Percentiles rank a stretch among this genome's conserved stretches.
phyloP scores from a whole-genome alignment of 2,329 filamentous ascomycete genomes.

The Calonectria pauciramosa region DNA sequence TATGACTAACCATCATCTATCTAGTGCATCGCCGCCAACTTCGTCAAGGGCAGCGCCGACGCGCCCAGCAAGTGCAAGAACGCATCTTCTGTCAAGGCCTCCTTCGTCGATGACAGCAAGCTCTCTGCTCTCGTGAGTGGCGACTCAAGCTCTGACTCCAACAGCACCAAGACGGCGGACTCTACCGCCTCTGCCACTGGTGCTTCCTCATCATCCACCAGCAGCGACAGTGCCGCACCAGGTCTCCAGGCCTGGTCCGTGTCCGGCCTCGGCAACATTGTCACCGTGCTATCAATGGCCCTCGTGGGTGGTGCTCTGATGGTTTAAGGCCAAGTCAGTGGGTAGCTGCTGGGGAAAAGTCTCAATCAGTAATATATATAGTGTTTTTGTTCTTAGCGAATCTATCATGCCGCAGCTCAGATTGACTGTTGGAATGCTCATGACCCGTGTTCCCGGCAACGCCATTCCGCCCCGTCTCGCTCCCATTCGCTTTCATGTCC shows the following conservation, averaged over 20 bases:
- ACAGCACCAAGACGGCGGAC: conserved; percentile 12
- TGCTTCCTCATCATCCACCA: conserved; percentile 37
- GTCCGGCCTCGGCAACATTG: conserved; percentile 37
- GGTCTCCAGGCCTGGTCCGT: conserved; percentile 42
- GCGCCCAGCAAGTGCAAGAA: conserved; percentile 53
- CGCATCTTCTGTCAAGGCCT: conserved; percentile 49
- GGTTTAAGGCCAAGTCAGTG: conserved; percentile 37
- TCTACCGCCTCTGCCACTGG: conserved; percentile 36
- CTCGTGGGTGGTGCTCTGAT: conserved; percentile 48
- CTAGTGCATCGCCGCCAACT: conserved; percentile 69
- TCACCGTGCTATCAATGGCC: conserved; percentile 47
- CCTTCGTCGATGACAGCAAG: conserved; percentile 49
- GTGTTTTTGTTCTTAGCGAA: not conserved
- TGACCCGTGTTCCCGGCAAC: not conserved
- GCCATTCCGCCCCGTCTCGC: not conserved
- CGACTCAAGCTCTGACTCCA: conserved; percentile 22
- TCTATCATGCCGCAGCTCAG: not conserved
- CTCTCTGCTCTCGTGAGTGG: conserved; percentile 51
- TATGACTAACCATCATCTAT: not conserved
- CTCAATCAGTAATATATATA: conserved; percentile 10
- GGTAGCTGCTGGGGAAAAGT: not conserved
- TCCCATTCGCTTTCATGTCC: not conserved
- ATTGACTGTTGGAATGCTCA: not conserved
- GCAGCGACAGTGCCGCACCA: conserved; percentile 42
- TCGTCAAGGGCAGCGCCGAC: conserved; percentile 60